These are phyloP conservation scores for Dianthus caryophyllus DNA, from an alignment of 148 eudicot genomes.

Conservation along the genomic window DNA sequence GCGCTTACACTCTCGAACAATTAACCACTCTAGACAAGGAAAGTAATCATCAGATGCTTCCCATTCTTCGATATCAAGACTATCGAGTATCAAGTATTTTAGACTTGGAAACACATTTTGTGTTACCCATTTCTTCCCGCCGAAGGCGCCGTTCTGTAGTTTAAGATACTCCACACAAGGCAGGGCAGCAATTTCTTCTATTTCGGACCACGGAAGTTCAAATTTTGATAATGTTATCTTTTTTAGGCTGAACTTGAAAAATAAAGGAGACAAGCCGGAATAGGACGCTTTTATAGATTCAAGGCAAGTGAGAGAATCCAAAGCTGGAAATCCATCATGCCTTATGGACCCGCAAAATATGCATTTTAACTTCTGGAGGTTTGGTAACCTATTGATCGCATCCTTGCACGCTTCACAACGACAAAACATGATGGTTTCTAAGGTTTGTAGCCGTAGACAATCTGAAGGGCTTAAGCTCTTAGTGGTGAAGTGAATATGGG, in stretches of 20 bases:
- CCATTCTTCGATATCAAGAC: background rate
- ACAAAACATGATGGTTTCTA: background rate
- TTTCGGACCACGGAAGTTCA: background rate
- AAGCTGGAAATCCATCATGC: background rate
- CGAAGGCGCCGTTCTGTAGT: background rate
- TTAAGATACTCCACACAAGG: too few species aligned
- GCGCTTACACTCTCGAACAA: too few species aligned
- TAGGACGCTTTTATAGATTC: background rate
- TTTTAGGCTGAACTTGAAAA: background rate
- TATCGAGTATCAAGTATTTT: background rate
- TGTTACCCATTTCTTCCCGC: background rate
- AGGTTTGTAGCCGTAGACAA: background rate
- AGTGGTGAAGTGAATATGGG: background rate
- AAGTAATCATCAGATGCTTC: too few species aligned
- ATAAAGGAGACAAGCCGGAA: background rate
- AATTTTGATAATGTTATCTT: background rate
- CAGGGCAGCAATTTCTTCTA: background rate
- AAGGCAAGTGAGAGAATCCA: too few species aligned
- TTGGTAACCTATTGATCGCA: background rate
- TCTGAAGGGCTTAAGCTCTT: background rate
- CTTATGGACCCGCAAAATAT: background rate
- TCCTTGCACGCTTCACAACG: background rate
- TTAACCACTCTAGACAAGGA: too few species aligned
- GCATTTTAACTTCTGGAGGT: slow-evolving; percentile 1
- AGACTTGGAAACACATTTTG: background rate